Conservation (phyloP, 2,329 filamentous ascomycete genomes). For the Fusarium staphyleae region DNA sequence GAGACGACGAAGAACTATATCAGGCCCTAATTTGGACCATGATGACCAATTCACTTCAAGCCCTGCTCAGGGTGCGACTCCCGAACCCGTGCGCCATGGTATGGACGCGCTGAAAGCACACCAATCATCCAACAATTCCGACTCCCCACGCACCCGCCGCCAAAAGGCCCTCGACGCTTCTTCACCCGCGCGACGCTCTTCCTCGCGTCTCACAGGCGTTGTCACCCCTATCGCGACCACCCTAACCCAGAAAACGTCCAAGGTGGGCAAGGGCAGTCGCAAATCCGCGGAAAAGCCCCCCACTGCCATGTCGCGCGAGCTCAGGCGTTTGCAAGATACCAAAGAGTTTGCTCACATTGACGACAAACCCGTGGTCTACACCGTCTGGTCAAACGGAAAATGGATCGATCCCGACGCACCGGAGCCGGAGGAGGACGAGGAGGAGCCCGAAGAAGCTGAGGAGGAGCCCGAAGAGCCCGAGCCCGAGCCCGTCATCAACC, state of each 20-base stretch:
- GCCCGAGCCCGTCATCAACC: conserved; percentile 49
- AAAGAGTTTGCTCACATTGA: conserved; percentile 68
- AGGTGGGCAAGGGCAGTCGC: conserved; percentile 67
- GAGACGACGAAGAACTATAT: conserved; percentile 56
- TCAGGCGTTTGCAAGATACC: conserved; percentile 66
- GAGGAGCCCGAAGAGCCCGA: conserved; percentile 41
- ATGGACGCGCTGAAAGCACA: conserved; percentile 57
- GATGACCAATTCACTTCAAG: conserved; percentile 15
- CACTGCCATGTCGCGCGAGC: conserved; percentile 61
- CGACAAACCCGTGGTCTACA: conserved; percentile 62
- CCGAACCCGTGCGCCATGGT: conserved; percentile 43
- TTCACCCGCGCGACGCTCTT: conserved; percentile 49
- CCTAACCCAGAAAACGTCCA: conserved; percentile 57
- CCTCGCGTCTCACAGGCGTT: conserved; percentile 49
- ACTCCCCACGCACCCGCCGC: conserved; percentile 45
- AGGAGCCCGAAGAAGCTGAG: conserved; percentile 38
- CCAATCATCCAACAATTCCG: conserved; percentile 51
- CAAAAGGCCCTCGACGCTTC: conserved; percentile 40
- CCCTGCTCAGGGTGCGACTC: conserved; percentile 21
- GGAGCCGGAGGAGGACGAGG: conserved; percentile 50
- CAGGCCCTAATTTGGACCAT: conserved; percentile 45
- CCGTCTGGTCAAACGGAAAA: conserved; percentile 71
- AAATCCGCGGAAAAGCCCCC: conserved; percentile 59
- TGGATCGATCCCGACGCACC: conserved; percentile 57
- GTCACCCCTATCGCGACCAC: conserved; percentile 53